Evolutionary conservation across 2,329 filamentous ascomycete genomes (phyloP), one percentile per base, ranked within the genome.

Genomic region (Lasiodiplodia gonubiensis): DNA sequence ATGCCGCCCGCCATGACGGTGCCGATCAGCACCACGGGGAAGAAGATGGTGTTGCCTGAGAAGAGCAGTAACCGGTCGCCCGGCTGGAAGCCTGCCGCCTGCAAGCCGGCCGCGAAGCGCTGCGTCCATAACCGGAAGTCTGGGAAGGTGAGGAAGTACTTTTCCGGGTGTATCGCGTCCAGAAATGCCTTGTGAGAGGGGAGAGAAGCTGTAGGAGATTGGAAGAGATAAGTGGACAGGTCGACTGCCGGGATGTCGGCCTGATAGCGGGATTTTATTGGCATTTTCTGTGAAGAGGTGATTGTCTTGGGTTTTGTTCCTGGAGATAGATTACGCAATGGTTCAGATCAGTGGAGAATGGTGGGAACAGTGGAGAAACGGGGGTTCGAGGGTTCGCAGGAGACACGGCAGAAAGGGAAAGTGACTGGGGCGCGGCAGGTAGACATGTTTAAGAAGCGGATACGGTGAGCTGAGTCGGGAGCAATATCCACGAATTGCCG

Each of bases 1-100:
- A 94, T 81, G 1, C 90, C 91, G 4, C 91, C 91, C 0, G 92
- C 90, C 87, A 93, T 93, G 61, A 93, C 83, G 23, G 91, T 83
- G 18, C 92, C 92, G 77, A 93, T 83, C 65, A 94, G 87, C 1
- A 92, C 81, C 0, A 87, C 82, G 0, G 92, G 90, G 74, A 90
- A 92, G 80, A 90, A 92, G 16, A 94, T 77, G 71, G 86, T 89
- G 78, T 94, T 94, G 25, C 88, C 86, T 0, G 90, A 89, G 78
- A 90, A 94, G 23, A 94, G 80, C 55, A 94, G 80, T 4, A 94
- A 87, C 2, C 91, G 87, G 71, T 93, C 91, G 12, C 91, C 90
- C 0, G 82, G 80, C 69, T 88, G 80, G 21, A 94, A 79, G 0
- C 92, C 92, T 18, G 86, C 84, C 66, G 85, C 84, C 54, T 82